Evolutionary conservation across 257 asterid species (phyloP).

Genomic region (Solanum bulbocastanum): DNA sequence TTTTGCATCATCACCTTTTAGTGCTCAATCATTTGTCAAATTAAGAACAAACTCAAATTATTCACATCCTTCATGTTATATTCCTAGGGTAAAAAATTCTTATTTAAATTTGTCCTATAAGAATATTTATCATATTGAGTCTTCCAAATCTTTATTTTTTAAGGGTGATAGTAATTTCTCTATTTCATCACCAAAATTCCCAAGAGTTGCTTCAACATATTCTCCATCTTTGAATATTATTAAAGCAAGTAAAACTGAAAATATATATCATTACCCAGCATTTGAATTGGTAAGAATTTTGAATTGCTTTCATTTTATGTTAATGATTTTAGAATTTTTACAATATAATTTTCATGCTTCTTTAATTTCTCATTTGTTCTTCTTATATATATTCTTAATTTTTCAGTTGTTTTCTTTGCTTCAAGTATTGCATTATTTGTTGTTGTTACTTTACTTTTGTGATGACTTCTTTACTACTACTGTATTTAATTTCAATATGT

Average conservation of each 20-base stretch:
- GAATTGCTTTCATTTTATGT: not conserved
- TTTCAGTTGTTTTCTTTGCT: not conserved
- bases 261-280: not conserved
- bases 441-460: not conserved
- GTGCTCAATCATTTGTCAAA: not conserved
- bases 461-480: not conserved
- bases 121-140: not conserved
- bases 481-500: not conserved
- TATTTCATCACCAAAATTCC: not conserved
- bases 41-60: not conserved
- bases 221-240: not conserved
- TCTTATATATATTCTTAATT: not conserved
- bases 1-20: not conserved
- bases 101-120: not conserved
- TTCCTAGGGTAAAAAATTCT: not conserved
- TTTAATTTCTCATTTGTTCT: not conserved
- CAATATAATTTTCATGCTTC: not conserved
- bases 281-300: not conserved
- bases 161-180: not conserved
- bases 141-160: not conserved
- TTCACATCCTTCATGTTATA: not conserved
- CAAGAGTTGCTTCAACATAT: not conserved
- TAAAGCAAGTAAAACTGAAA: not conserved
- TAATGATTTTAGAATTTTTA: not conserved
- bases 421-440: not conserved